A percentile compares a stretch with the other conserved stretches of the same genome.
Evolutionary conservation across 352 stramenopile genomes (phyloP).

Genomic region (Pythium monospermum): DNA sequence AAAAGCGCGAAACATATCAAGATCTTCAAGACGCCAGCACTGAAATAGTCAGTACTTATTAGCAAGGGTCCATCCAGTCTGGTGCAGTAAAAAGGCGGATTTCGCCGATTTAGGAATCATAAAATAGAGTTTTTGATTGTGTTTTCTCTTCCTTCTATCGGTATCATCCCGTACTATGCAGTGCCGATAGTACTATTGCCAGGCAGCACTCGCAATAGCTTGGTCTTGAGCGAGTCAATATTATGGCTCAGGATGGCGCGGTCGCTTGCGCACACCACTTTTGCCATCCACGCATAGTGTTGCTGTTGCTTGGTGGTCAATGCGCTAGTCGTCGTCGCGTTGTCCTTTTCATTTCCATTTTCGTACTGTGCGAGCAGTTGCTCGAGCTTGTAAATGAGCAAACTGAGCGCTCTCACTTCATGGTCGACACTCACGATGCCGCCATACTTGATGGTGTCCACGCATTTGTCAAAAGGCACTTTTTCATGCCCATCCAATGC

Average conservation of each 20-base stretch:
- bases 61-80: constrained; percentile 9
- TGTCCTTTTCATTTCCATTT: constrained; percentile 35
- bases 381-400: constrained; percentile 60
- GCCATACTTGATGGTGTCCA: constrained; percentile 41
- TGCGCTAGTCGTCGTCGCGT: constrained; percentile 3
- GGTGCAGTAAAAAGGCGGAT: constrained; percentile 6
- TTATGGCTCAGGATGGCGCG: constrained; percentile 59
- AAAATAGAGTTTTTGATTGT: too few species aligned
- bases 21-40: constrained; percentile 55
- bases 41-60: too few species aligned
- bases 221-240: constrained; percentile 54
- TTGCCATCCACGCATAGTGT: constrained; percentile 34
- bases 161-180: too few species aligned
- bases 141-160: too few species aligned
- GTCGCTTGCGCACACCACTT: constrained; percentile 49
- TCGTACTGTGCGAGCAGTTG: constrained; percentile 50
- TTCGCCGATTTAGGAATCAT: too few species aligned
- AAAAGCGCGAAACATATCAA: constrained; percentile 64
- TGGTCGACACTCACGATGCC: constrained; percentile 53
- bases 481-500: constrained; percentile 45
- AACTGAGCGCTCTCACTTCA: constrained; percentile 42
- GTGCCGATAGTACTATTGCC: too few species aligned
- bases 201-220: constrained; percentile 16
- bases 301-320: constrained; percentile 5
- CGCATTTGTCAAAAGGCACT: constrained; percentile 31